A percentile compares a stretch with the other conserved stretches of the same genome.
Evolutionary conservation across 2,329 filamentous ascomycete genomes (phyloP).

Genomic region (Rutstroemia sp.): DNA sequence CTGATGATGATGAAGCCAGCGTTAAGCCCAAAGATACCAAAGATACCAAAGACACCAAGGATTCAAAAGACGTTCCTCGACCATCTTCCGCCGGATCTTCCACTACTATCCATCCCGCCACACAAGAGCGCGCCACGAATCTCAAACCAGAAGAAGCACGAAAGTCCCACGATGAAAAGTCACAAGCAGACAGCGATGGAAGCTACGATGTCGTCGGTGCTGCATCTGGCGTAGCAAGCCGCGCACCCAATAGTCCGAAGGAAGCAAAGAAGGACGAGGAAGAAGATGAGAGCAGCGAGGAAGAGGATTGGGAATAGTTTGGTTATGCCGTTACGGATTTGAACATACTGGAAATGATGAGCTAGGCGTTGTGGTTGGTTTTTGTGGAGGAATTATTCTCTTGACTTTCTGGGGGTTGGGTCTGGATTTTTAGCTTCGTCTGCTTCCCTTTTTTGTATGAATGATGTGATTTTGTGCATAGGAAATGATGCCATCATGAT

Average conservation of each 20-base stretch:
- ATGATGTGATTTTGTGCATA: too few species aligned
- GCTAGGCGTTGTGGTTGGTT: constrained; percentile 13
- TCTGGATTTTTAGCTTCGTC: neutral
- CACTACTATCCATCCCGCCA: constrained; percentile 50
- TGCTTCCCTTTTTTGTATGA: too few species aligned
- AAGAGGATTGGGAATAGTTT: constrained; percentile 71
- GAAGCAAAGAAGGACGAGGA: constrained; percentile 40
- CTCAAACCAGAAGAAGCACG: constrained; percentile 60
- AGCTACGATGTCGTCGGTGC: constrained; percentile 91
- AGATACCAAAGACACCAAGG: constrained; percentile 24
- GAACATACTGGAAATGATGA: neutral
- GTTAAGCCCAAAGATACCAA: constrained; percentile 17
- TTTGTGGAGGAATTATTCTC: neutral
- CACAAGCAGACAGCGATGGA: constrained; percentile 85
- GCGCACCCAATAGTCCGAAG: constrained; percentile 63
- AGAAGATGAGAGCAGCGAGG: constrained; percentile 55
- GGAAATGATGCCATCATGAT: too few species aligned
- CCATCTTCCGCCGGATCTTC: constrained; percentile 47
- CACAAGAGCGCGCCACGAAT: constrained; percentile 26
- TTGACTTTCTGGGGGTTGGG: neutral
- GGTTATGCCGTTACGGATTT: constrained; percentile 14
- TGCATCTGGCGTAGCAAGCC: constrained; percentile 67
- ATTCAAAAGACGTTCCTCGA: constrained; percentile 33
- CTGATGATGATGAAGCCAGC: neutral
- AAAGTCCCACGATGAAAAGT: constrained; percentile 80